A percentile compares a stretch with the other conserved stretches of the same genome.
Evolutionary conservation across 768 basidiomycete genomes (phyloP).

Genomic region (Infundibulicybe gibba): DNA sequence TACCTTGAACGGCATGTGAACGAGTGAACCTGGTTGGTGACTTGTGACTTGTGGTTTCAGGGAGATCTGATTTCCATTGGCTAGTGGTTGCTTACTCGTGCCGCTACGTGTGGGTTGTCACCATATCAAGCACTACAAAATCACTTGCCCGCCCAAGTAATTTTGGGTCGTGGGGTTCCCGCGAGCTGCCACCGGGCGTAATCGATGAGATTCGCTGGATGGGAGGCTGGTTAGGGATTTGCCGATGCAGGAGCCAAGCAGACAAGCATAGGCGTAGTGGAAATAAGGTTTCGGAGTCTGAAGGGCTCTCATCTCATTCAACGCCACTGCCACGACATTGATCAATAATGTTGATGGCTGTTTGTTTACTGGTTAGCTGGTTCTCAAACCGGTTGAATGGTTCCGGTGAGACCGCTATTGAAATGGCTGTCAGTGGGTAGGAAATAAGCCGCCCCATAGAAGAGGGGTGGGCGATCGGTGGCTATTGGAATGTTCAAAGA

Average conservation of each 20-base stretch:
- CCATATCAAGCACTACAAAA: no score
- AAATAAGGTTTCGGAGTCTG: constrained; percentile 26
- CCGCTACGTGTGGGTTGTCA: background rate
- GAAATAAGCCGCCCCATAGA: no score
- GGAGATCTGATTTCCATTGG: constrained; percentile 1
- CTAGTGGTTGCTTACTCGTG: constrained; percentile 1
- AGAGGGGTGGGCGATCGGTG: no score
- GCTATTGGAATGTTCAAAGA: no score
- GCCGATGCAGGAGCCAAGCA: constrained; percentile 4
- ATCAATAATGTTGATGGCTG: background rate
- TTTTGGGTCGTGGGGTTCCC: background rate
- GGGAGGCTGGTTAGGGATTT: background rate
- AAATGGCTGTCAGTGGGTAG: no score
- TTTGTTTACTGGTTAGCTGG: no score
- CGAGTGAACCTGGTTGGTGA: constrained; percentile 1
- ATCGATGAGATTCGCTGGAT: background rate
- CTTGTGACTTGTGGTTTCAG: constrained; percentile 1
- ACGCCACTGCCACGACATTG: constrained; percentile 5
- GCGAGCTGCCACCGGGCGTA: no score
- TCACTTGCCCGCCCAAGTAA: background rate
- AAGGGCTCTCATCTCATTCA: constrained; percentile 7
- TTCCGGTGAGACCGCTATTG: no score
- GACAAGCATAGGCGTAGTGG: constrained; percentile 8
- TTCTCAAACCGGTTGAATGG: no score
- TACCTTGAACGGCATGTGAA: constrained; percentile 3